Evolutionary conservation across 441 rosid species (phyloP), one percentile per base, ranked within the genome.

Genomic region (Pelargonium fulgidum): DNA sequence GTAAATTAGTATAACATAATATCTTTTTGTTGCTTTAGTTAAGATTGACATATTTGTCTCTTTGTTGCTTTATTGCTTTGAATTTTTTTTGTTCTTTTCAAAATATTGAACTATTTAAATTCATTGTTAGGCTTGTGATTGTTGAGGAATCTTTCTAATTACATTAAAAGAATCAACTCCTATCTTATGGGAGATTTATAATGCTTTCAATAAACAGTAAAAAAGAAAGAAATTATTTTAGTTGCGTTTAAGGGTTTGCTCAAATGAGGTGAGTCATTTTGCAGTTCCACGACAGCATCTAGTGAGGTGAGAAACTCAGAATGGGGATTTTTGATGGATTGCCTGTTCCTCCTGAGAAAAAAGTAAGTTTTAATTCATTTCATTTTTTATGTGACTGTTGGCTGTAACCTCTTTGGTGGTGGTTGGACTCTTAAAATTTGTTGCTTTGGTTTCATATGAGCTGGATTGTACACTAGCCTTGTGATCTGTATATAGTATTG

Each of bases 321-420:
- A 92, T 95, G 99, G 89, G 92, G 62, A 73, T 87, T 72, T 92
- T 92, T 62, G 90, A 91, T 78, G 96, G 89, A 79, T 80, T 95
- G 86, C 99, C 97, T 11, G 88, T 95, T 68, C 90, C 97, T 70
- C 85, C 86, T 14, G 95, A 90, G 52, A 95, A 95, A 81, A 83
- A 84, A 70, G 99, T 95, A 77, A 81, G 84, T 72, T 65, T 48
- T 14, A 14, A 58, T 66, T 71, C 24, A 22, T 44, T 66, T 42
- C 12, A 59, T 12, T 59, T 22, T 12, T 59, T 59, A 8, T 41
- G 64, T 29, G 19, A 58, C 62, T 58, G 62, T 58, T 58, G 62
- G 62, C 24, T 54, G 62, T 54, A 7, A 16, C 8, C 9, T 54
- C 24, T 6, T 54, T 16, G 62, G 26, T 54, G 62, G 24, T 54